Percentiles rank a stretch among this genome's conserved stretches.
phyloP scores from a whole-genome alignment of 2,329 filamentous ascomycete genomes.

The Aspergillus sp. region DNA sequence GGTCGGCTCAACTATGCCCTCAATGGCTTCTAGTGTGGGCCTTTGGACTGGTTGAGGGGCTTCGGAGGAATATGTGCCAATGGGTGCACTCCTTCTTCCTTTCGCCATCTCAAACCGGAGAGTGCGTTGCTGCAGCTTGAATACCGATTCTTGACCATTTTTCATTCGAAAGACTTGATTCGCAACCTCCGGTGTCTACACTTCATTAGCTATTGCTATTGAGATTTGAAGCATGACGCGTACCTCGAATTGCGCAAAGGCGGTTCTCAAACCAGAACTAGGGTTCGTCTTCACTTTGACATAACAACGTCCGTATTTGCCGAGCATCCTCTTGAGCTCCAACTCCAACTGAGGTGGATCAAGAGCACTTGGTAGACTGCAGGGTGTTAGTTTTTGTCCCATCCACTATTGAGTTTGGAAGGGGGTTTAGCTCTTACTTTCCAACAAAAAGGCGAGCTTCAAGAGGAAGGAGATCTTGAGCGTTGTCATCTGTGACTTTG shows the following conservation, averaged over 20 bases:
- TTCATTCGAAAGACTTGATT: too few relatives aligned
- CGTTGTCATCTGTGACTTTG: not conserved
- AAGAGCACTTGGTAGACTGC: not conserved
- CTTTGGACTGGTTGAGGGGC: too few relatives aligned
- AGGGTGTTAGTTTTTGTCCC: not conserved
- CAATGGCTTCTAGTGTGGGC: too few relatives aligned
- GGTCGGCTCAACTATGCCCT: too few relatives aligned
- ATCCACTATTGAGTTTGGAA: not conserved
- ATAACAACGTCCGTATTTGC: not conserved
- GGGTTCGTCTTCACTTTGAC: not conserved
- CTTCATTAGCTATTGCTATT: not conserved
- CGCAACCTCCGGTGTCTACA: not conserved
- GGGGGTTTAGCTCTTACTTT: not conserved
- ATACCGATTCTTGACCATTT: too few relatives aligned
- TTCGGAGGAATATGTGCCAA: too few relatives aligned
- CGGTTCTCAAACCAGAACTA: not conserved
- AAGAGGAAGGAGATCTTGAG: not conserved
- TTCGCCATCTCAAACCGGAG: too few relatives aligned
- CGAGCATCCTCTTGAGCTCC: not conserved
- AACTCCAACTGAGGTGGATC: not conserved
- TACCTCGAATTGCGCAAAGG: not conserved
- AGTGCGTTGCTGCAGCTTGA: too few relatives aligned
- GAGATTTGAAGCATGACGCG: not conserved
- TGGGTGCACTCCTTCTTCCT: too few relatives aligned
- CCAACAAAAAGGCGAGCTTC: not conserved